A percentile compares a stretch with the other conserved stretches of the same genome.
These are phyloP conservation scores for Populus deltoides DNA, from an alignment of 345 rosid genomes.

Conservation along the genomic window DNA sequence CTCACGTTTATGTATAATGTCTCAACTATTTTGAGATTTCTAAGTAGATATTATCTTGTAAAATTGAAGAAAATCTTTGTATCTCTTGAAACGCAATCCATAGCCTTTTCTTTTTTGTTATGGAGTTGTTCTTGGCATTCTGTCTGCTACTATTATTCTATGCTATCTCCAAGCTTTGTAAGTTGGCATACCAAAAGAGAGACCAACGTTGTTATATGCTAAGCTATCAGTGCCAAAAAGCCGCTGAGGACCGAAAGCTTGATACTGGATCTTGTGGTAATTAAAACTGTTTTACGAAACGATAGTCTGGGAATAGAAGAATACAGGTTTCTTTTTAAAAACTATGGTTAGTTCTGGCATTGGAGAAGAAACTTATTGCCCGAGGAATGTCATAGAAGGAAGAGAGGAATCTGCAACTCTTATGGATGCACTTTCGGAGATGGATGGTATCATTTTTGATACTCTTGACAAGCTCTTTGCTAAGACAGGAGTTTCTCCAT, in stretches of 20 bases:
- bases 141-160: background rate
- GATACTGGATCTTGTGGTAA: background rate
- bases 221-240: conserved; percentile 21
- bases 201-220: conserved; percentile 17
- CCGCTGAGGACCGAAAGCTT: conserved; percentile 15
- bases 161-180: background rate
- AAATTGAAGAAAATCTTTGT: background rate
- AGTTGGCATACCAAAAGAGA: background rate
- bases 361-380: conserved; percentile 24
- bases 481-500: conserved; percentile 17
- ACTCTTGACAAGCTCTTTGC: conserved; percentile 26
- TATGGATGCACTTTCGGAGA: conserved; percentile 12
- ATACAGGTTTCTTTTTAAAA: conserved; percentile 16
- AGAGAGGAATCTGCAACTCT: conserved; percentile 17
- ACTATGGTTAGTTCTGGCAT: conserved; percentile 19
- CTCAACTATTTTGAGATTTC: background rate
- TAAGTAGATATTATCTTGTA: too few relatives aligned
- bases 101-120: background rate
- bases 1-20: background rate
- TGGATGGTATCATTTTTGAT: conserved; percentile 17
- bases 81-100: background rate
- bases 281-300: conserved; percentile 6
- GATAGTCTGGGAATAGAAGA: conserved; percentile 10
- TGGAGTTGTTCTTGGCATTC: conserved; percentile 1
- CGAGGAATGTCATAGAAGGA: conserved; percentile 24